These are phyloP conservation scores for Hsuehochloa calcarea DNA, from an alignment of 176 grass and related monocot species.

Conservation along the genomic window DNA sequence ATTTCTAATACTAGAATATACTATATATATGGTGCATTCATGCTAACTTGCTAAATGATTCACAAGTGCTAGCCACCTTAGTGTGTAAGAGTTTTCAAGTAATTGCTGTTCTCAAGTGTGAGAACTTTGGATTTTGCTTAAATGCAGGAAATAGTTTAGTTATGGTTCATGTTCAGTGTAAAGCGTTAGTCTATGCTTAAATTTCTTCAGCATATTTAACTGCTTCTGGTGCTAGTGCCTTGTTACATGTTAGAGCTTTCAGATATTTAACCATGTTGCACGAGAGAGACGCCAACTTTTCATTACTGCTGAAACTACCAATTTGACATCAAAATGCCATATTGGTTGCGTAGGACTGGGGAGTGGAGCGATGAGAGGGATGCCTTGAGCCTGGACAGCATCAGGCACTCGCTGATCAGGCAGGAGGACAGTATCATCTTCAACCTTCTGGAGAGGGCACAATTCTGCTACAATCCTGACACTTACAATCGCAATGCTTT, in stretches of 20 bases:
- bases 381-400: conserved; percentile 43
- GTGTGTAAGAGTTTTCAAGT: neutral
- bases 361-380: conserved; percentile 42
- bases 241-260: no score
- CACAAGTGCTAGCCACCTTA: neutral
- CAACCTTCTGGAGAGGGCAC: conserved; percentile 56
- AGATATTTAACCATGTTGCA: neutral
- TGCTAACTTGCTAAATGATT: neutral
- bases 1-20: no score
- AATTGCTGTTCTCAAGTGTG: no score
- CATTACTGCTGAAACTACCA: neutral
- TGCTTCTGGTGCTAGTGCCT: neutral
- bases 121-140: neutral
- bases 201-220: neutral
- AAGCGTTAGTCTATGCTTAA: neutral
- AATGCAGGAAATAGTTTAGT: neutral
- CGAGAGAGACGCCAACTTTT: neutral
- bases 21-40: neutral
- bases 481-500: conserved; percentile 37
- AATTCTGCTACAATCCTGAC: conserved; percentile 54
- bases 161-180: neutral
- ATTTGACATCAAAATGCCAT: neutral
- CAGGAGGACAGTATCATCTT: conserved; percentile 69
- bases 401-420: conserved; percentile 44
- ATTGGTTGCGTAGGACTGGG: conserved; percentile 4